Conservation (phyloP, 139 green algal genomes). For the Chlamydomonas sphaeroides region DNA sequence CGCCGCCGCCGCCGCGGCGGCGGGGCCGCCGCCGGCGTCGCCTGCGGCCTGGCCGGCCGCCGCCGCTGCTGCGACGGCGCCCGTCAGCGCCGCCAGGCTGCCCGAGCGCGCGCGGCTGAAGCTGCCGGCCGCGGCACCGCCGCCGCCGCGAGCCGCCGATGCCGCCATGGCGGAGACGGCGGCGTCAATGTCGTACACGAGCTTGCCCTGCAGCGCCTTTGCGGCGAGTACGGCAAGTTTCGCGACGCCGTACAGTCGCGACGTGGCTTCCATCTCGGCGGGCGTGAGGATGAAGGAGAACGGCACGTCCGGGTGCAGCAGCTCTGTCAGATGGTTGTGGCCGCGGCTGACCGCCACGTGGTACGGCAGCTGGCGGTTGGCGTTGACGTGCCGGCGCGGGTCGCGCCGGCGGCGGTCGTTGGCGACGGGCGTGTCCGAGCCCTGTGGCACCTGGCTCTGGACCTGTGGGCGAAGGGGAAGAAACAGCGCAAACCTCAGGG, state of each 20-base stretch:
- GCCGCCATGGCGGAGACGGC: neutral
- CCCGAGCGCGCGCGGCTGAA: neutral
- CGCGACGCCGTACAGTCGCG: conserved; percentile 19
- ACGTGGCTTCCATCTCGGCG: conserved; percentile 37
- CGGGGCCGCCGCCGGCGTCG: too few relatives aligned
- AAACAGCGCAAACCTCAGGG: too few relatives aligned
- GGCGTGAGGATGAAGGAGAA: conserved; percentile 56
- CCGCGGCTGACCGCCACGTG: conserved; percentile 46
- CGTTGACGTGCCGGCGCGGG: conserved; percentile 40
- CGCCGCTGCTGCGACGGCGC: conserved; percentile 3
- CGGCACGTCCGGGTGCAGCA: conserved; percentile 58
- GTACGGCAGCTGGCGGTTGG: conserved; percentile 46
- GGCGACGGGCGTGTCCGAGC: neutral
- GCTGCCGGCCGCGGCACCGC: neutral
- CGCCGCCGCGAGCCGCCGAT: neutral
- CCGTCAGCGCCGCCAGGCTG: neutral
- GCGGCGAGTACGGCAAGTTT: conserved; percentile 47
- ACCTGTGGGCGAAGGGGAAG: conserved; percentile 1
- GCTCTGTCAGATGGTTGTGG: conserved; percentile 47
- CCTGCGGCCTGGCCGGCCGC: neutral
- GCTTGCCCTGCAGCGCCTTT: conserved; percentile 46
- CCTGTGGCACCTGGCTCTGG: conserved; percentile 4
- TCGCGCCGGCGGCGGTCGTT: conserved; percentile 24
- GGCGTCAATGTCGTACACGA: conserved; percentile 43
- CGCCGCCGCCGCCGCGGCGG: neutral